Evolutionary conservation across 371 early-diverging fungal species (phyloP), one percentile per base, ranked within the genome.

Genomic region (Apophysomyces variabilis): DNA sequence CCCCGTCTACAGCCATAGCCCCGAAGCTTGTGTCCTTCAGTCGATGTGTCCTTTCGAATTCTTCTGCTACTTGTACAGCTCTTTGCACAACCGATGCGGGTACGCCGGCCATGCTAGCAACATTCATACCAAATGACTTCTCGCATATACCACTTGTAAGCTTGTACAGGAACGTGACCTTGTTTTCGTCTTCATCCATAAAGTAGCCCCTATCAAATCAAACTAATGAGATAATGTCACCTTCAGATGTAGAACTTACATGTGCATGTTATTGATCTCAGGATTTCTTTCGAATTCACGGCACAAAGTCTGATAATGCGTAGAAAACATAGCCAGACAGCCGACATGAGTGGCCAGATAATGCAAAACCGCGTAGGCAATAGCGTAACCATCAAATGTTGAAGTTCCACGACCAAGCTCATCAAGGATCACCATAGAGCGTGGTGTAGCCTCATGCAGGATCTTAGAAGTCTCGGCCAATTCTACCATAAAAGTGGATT

Each of bases 401-500:
- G 92, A 91, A 0, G 99, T 99, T 12, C 99, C 99, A 64, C 99
- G 90, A 56, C 99, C 99, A 26, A 99, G 87, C 81, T 99, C 99
- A 83, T 99, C 99, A 64, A 99, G 83, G 61, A 99, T 97, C 18
- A 99, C 99, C 79, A 99, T 90, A 5, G 98, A 97, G 5, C 89
- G 86, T 1, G 88, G 87, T 1, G 99, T 99, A 0, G 99, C 96
- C 72, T 97, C 92, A 13, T 88, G 83, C 56, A 99, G 73, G 64
- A 99, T 99, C 66, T 91, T 93, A 56, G 95, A 86, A 0, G 99
- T 99, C 77, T 99, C 99, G 36, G 89, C 83, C 66, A 99, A 80
- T 74, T 99, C 99, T 0, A 98, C 95, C 98, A 99, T 97, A 79
- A 99, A 99, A 0, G 99, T 99, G n/a, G 98, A 97, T 69, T 99